Evolutionary conservation across 257 asterid genomes (phyloP).

Genomic region (Gynochthodes officinalis): DNA sequence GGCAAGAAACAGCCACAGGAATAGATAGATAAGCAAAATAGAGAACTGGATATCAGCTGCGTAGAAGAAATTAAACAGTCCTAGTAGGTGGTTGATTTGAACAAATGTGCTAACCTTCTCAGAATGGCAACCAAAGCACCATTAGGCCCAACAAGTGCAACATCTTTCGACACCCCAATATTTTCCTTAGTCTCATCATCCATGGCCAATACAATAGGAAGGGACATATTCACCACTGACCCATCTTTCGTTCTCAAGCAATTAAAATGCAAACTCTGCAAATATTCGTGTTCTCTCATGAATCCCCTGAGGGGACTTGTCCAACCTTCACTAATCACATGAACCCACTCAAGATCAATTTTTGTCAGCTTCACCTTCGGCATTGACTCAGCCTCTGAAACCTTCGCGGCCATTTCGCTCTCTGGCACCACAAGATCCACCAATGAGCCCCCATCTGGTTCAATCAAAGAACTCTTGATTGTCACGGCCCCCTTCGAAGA

Average conservation of each 20-base stretch:
- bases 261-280: conserved; percentile 87
- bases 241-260: conserved; percentile 64
- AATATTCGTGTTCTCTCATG: conserved; percentile 81
- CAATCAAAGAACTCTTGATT: conserved; percentile 69
- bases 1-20: background rate
- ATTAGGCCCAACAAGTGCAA: conserved; percentile 57
- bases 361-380: conserved; percentile 52
- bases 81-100: background rate
- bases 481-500: conserved; percentile 19
- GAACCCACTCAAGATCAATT: conserved; percentile 90
- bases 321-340: conserved; percentile 91
- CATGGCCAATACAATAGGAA: conserved; percentile 78
- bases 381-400: conserved; percentile 52
- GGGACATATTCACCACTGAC: conserved; percentile 64
- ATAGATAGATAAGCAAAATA: background rate
- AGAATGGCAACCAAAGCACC: conserved; percentile 60
- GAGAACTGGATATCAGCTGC: too few species aligned
- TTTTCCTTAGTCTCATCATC: conserved; percentile 53
- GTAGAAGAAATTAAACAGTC: background rate
- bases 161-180: conserved; percentile 41
- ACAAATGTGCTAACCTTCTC: conserved; percentile 41
- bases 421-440: conserved; percentile 77
- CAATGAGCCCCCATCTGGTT: conserved; percentile 77
- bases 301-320: conserved; percentile 80
- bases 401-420: conserved; percentile 33